phyloP scores from a whole-genome alignment of 441 rosid species.

The Euphorbia corollata region DNA sequence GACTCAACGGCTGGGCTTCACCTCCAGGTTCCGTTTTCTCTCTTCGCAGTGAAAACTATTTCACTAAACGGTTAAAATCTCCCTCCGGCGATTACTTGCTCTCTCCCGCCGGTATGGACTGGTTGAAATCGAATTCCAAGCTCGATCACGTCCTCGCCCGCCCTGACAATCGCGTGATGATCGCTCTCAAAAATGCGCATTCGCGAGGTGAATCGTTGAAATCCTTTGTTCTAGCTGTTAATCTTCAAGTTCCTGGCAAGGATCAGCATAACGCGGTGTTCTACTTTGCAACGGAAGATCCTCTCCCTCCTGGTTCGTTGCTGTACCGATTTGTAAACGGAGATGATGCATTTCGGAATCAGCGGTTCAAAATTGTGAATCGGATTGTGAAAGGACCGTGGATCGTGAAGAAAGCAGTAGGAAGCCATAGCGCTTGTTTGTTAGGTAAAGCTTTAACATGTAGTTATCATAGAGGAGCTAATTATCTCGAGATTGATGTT shows the following conservation, averaged over 20 bases:
- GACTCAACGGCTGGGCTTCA: constrained; percentile 75
- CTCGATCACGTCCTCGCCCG: constrained; percentile 68
- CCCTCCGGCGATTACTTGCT: constrained; percentile 74
- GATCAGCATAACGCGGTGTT: constrained; percentile 53
- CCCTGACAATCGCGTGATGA: constrained; percentile 65
- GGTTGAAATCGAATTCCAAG: constrained; percentile 50
- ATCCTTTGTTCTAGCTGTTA: constrained; percentile 60
- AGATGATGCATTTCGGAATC: constrained; percentile 55
- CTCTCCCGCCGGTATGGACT: constrained; percentile 81
- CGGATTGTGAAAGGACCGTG: constrained; percentile 75
- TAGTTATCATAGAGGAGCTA: constrained; percentile 55
- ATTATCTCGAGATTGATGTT: constrained; percentile 74
- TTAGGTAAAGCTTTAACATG: constrained; percentile 51
- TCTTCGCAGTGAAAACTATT: constrained; percentile 53
- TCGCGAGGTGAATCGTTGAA: constrained; percentile 48
- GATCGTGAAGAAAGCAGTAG: constrained; percentile 67
- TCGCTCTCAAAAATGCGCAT: constrained; percentile 44
- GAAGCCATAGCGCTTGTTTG: constrained; percentile 57
- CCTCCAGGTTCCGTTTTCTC: constrained; percentile 72
- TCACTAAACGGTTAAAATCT: constrained; percentile 48
- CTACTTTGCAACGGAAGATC: constrained; percentile 57
- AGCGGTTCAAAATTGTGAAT: constrained; percentile 64
- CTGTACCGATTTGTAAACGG: constrained; percentile 49
- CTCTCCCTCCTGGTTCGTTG: constrained; percentile 43
- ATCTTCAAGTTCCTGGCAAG: constrained; percentile 60